Conservation (phyloP, 148 eudicot genomes). For the Salicornia ramosissima region DNA sequence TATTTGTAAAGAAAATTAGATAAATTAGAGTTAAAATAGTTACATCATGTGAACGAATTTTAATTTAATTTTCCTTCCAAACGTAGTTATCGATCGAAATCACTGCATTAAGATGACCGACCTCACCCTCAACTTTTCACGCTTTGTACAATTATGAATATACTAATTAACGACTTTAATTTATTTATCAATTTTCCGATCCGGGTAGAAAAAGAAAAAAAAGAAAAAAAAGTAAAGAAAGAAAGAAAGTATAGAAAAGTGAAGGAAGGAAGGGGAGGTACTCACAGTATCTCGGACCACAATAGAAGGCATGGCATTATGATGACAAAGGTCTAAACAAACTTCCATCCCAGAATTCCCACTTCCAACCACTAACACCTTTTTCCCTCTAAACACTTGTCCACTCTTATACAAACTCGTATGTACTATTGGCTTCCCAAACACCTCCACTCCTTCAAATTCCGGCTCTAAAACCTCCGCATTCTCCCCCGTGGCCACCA, state of each 20-base stretch:
- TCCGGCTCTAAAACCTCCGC: conserved; percentile 71
- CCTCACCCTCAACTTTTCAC: too few relatives aligned
- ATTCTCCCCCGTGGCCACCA: conserved; percentile 93
- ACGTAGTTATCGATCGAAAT: too few relatives aligned
- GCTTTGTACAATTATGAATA: too few relatives aligned
- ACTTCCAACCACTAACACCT: conserved; percentile 79
- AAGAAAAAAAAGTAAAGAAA: not conserved
- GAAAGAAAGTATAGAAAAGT: not conserved
- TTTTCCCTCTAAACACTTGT: conserved; percentile 47
- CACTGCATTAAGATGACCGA: too few relatives aligned
- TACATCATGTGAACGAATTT: too few relatives aligned
- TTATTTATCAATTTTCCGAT: not conserved
- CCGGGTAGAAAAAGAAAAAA: not conserved
- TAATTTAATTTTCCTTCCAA: too few relatives aligned
- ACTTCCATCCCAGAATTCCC: conserved; percentile 96
- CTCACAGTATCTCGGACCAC: conserved; percentile 81
- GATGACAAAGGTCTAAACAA: conserved; percentile 75
- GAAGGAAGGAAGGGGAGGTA: not conserved
- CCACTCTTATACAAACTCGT: conserved; percentile 69
- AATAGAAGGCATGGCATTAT: conserved; percentile 60
- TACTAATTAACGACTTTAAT: too few relatives aligned
- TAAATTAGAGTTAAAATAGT: too few relatives aligned
- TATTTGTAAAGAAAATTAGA: too few relatives aligned
- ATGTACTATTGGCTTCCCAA: conserved; percentile 47
- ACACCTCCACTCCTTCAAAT: conserved; percentile 50